Evolutionary conservation across 1,139 yeast genomes (phyloP).

Genomic region (Taiozyma onychis): DNA sequence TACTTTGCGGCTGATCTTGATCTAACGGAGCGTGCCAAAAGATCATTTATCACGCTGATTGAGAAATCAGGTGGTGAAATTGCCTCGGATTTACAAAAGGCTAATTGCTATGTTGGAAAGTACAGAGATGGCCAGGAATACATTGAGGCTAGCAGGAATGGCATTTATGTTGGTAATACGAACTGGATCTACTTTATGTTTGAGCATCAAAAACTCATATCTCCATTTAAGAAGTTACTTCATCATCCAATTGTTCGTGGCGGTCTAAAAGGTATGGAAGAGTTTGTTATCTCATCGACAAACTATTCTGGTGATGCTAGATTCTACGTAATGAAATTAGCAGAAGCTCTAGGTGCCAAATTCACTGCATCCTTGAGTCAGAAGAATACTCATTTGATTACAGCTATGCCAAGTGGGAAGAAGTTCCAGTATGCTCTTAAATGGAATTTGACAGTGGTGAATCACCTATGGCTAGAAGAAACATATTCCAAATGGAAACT

Average conservation of each 20-base stretch:
- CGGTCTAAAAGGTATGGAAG: conserved; percentile 47
- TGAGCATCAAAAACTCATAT: conserved; percentile 47
- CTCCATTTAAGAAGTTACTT: conserved; percentile 53
- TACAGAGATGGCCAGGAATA: conserved; percentile 55
- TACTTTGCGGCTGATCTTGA: conserved; percentile 27
- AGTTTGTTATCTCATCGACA: conserved; percentile 58
- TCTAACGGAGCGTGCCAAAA: conserved; percentile 26
- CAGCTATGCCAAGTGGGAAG: conserved; percentile 62
- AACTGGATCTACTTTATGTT: conserved; percentile 72
- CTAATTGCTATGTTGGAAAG: conserved; percentile 63
- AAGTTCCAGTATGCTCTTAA: conserved; percentile 67
- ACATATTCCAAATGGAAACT: conserved; percentile 57
- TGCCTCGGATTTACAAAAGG: conserved; percentile 27
- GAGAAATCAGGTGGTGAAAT: conserved; percentile 35
- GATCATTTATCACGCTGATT: conserved; percentile 30
- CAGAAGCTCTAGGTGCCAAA: conserved; percentile 65
- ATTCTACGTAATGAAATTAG: conserved; percentile 58
- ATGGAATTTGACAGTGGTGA: conserved; percentile 58
- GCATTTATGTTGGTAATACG: conserved; percentile 54
- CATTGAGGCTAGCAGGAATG: conserved; percentile 29
- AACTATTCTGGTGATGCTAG: conserved; percentile 86
- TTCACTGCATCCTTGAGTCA: conserved; percentile 67
- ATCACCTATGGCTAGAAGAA: conserved; percentile 90
- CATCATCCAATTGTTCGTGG: conserved; percentile 65
- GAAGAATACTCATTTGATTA: conserved; percentile 66